These are phyloP conservation scores for Fusarium sp. DNA, from an alignment of 2,329 filamentous ascomycete species.

Conservation along the genomic window DNA sequence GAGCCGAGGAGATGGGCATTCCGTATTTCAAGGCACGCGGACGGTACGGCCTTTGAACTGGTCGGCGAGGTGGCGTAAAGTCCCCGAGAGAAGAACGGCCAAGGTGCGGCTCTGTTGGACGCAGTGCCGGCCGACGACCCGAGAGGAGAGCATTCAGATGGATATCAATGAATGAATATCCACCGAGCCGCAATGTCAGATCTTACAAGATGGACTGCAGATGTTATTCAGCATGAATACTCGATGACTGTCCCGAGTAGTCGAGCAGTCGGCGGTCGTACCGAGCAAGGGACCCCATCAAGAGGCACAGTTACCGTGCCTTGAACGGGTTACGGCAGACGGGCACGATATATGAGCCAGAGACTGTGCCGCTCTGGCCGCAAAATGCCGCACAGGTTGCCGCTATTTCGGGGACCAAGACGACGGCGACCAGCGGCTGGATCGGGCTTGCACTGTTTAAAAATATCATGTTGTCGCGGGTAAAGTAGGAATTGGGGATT, in stretches of 20 bases:
- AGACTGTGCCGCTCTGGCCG: constrained; percentile 16
- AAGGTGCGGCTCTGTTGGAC: not conserved
- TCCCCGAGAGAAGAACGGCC: constrained; percentile 8
- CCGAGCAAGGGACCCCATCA: constrained; percentile 16
- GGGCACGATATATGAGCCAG: not conserved
- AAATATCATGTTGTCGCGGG: constrained; percentile 1
- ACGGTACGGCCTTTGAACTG: constrained; percentile 1
- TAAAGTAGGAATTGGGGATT: constrained; percentile 19
- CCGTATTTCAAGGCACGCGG: constrained; percentile 11
- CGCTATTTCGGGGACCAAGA: not conserved
- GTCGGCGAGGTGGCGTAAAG: not conserved
- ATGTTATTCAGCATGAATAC: not conserved
- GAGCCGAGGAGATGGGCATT: not conserved
- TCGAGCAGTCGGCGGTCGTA: constrained; percentile 4
- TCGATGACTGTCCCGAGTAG: not conserved
- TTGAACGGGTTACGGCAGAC: not conserved
- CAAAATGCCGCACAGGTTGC: constrained; percentile 28
- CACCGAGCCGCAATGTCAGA: not conserved
- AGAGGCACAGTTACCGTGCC: constrained; percentile 5
- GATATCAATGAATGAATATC: not conserved
- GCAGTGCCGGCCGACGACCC: constrained; percentile 1
- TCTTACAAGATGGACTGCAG: not conserved
- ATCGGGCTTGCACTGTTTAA: constrained; percentile 11
- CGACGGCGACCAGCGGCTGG: constrained; percentile 28
- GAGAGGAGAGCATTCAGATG: not conserved